These are phyloP conservation scores for Mycogone perniciosa DNA, from an alignment of 2,329 filamentous ascomycete species.

Conservation along the genomic window DNA sequence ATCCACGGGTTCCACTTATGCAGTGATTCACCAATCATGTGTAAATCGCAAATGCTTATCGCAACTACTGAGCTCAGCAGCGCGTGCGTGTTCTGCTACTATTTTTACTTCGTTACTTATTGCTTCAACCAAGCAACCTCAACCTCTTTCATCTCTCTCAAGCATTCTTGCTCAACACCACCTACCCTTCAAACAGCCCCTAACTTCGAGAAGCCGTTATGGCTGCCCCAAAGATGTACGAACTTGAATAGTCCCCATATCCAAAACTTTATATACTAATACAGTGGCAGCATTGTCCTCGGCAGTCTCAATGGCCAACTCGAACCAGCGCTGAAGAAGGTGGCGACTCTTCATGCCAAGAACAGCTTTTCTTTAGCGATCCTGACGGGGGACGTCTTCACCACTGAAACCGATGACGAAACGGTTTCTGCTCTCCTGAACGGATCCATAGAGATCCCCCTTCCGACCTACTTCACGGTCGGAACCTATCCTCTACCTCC, in stretches of 20 bases:
- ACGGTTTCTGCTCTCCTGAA: constrained; percentile 58
- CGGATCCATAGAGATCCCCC: constrained; percentile 65
- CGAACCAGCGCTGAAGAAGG: constrained; percentile 68
- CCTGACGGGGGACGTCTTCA: constrained; percentile 77
- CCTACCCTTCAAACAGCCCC: not conserved
- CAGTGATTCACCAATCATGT: constrained; percentile 25
- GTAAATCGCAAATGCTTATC: constrained; percentile 29
- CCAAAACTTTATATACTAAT: not conserved
- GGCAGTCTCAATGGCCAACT: constrained; percentile 79
- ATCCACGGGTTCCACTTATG: constrained; percentile 9
- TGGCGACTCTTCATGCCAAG: constrained; percentile 74
- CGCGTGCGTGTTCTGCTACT: constrained; percentile 8
- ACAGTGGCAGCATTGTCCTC: constrained; percentile 61
- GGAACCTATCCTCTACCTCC: constrained; percentile 66
- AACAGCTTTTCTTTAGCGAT: constrained; percentile 84
- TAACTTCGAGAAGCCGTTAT: constrained; percentile 22
- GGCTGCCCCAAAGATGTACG: constrained; percentile 45
- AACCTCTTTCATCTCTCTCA: not conserved
- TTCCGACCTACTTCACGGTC: constrained; percentile 88
- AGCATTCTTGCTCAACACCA: not conserved
- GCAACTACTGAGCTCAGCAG: constrained; percentile 2
- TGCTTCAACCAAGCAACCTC: not conserved
- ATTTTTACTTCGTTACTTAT: constrained; percentile 5
- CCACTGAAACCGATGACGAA: constrained; percentile 49
- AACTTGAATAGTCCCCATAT: not conserved